These are phyloP conservation scores for Aspergillus cristatus DNA, from an alignment of 495 filamentous ascomycete genomes.

Conservation along the genomic window DNA sequence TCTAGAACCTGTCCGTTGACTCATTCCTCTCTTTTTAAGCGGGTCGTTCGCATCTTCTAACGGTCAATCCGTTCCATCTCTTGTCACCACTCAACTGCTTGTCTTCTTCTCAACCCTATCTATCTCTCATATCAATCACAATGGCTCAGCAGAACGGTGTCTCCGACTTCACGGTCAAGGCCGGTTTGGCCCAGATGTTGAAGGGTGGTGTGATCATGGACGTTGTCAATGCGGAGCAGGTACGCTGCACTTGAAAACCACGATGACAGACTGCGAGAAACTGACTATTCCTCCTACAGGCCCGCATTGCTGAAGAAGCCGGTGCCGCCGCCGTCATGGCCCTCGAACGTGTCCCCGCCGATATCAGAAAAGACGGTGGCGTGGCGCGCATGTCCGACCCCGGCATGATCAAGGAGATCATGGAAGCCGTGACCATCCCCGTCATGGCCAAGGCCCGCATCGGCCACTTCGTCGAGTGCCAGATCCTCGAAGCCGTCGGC, in stretches of 20 bases:
- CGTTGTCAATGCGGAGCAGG: constrained; percentile 87
- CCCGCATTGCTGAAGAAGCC: constrained; percentile 93
- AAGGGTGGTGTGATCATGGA: constrained; percentile 99
- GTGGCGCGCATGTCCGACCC: constrained; percentile 98
- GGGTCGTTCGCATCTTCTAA: constrained; percentile 1
- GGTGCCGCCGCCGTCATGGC: constrained; percentile 97
- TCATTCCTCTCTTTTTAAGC: constrained; percentile 2
- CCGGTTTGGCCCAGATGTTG: constrained; percentile 90
- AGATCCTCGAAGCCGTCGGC: constrained; percentile 89
- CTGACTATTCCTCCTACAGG: constrained; percentile 33
- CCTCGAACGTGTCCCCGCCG: constrained; percentile 92
- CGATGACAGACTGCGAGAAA: too few species aligned
- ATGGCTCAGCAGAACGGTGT: constrained; percentile 15
- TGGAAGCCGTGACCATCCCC: constrained; percentile 92
- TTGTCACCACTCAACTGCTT: constrained; percentile 1
- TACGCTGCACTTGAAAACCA: constrained; percentile 18
- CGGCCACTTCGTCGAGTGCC: constrained; percentile 96
- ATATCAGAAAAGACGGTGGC: constrained; percentile 87
- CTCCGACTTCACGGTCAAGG: constrained; percentile 69
- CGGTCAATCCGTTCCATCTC: constrained; percentile 2
- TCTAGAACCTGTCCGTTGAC: constrained; percentile 12
- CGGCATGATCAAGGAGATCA: constrained; percentile 90
- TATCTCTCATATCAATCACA: not conserved
- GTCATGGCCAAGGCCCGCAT: constrained; percentile 99
- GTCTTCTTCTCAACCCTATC: too few species aligned